A percentile compares a stretch with the other conserved stretches of the same genome.
Conservation (phyloP, 2,329 filamentous ascomycete genomes). For the Sclerotinia borealis region DNA sequence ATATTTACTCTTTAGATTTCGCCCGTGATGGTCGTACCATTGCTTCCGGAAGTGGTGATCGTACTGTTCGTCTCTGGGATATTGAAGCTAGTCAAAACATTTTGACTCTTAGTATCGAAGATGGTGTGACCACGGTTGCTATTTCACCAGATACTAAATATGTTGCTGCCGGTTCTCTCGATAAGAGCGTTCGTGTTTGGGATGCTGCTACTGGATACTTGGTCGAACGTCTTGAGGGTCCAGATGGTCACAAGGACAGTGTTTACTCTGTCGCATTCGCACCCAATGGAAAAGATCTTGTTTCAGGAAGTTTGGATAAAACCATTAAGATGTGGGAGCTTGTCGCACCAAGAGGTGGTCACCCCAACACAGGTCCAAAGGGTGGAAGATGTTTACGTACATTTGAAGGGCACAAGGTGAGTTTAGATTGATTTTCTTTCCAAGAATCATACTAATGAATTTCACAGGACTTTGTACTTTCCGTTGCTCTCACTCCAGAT, state of each 20-base stretch:
- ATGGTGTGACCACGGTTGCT: slow-evolving; percentile 94
- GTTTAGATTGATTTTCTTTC: slow-evolving; percentile 24
- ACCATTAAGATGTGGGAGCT: slow-evolving; percentile 99
- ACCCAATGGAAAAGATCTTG: slow-evolving; percentile 84
- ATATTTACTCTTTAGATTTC: slow-evolving; percentile 96
- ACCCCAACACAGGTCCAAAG: slow-evolving; percentile 63
- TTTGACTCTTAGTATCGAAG: slow-evolving; percentile 84
- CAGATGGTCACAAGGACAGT: slow-evolving; percentile 92
- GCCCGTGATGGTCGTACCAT: slow-evolving; percentile 89
- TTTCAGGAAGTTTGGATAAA: slow-evolving; percentile 92
- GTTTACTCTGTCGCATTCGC: slow-evolving; percentile 97
- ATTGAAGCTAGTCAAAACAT: slow-evolving; percentile 79
- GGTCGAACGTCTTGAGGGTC: slow-evolving; percentile 85
- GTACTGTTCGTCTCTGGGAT: slow-evolving; percentile 94
- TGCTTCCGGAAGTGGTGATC: slow-evolving; percentile 89
- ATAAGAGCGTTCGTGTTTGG: slow-evolving; percentile 98
- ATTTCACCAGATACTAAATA: slow-evolving; percentile 94
- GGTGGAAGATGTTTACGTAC: slow-evolving; percentile 92
- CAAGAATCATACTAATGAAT: slow-evolving; percentile 17
- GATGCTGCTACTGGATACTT: slow-evolving; percentile 81
- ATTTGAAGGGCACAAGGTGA: slow-evolving; percentile 90
- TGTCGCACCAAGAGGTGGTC: slow-evolving; percentile 60
- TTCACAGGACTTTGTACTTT: slow-evolving; percentile 84
- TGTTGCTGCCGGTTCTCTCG: slow-evolving; percentile 88
- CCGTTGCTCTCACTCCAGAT: slow-evolving; percentile 90